Evolutionary conservation across 2,329 filamentous ascomycete genomes (phyloP).

Genomic region (Aspergillus candidus): DNA sequence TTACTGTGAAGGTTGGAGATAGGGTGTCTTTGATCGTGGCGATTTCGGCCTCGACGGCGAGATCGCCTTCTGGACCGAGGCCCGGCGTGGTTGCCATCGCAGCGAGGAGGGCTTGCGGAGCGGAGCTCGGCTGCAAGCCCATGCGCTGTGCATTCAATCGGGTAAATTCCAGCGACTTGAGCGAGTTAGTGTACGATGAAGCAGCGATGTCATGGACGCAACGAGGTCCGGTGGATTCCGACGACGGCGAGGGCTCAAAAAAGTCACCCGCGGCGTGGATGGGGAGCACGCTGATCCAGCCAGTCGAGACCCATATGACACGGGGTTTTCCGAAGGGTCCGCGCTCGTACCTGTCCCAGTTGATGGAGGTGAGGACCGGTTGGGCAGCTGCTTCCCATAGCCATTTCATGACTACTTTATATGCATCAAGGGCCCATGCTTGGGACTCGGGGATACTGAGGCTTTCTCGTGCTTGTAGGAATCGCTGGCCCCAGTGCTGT

Average conservation of each 20-base stretch:
- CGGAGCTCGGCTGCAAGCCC: background rate
- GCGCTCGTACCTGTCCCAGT: slow-evolving; percentile 2
- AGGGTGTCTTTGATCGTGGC: background rate
- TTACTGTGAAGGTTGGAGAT: background rate
- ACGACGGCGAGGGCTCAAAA: background rate
- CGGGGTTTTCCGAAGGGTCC: slow-evolving; percentile 1
- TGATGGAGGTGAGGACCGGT: slow-evolving; percentile 1
- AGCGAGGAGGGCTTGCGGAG: background rate
- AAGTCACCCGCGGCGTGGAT: slow-evolving; percentile 3
- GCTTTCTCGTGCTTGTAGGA: background rate
- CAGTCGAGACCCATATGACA: slow-evolving; percentile 1
- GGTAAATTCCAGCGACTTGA: slow-evolving; percentile 1
- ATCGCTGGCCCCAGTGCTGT: background rate
- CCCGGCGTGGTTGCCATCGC: slow-evolving; percentile 4
- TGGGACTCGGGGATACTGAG: background rate
- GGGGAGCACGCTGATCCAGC: slow-evolving; percentile 4
- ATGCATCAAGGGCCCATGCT: background rate
- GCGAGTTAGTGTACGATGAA: slow-evolving; percentile 3
- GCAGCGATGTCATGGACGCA: slow-evolving; percentile 2
- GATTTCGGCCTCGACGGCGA: slow-evolving; percentile 2
- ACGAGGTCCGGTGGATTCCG: background rate
- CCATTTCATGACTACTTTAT: slow-evolving; percentile 4
- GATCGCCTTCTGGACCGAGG: background rate
- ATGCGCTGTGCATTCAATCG: background rate
- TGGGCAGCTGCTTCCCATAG: slow-evolving; percentile 2